phyloP scores from a whole-genome alignment of 192 early-diverging fungal species.

The Backusella sp. region DNA sequence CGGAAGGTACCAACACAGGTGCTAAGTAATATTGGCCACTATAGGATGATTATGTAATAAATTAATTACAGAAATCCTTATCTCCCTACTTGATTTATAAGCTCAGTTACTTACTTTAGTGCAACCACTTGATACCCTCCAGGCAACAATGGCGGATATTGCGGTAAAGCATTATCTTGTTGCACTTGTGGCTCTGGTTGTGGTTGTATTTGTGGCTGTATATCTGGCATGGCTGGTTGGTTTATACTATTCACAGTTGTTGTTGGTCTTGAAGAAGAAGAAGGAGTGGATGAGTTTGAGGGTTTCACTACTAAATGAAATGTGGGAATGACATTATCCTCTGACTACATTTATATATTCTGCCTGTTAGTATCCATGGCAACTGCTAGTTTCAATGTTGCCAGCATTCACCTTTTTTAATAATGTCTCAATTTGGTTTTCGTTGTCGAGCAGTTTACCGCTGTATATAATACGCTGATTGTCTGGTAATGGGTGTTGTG shows the following conservation, averaged over 20 bases:
- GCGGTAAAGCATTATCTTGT: background rate
- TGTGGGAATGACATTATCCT: slow-evolving; percentile 18
- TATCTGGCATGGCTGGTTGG: background rate
- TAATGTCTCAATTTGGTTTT: slow-evolving; percentile 13
- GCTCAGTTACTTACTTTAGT: slow-evolving; percentile 17
- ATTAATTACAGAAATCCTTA: background rate
- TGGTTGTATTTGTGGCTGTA: background rate
- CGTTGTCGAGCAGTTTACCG: slow-evolving; percentile 33
- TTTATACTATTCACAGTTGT: background rate
- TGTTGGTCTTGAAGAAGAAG: background rate
- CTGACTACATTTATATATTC: slow-evolving; percentile 5
- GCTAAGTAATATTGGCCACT: slow-evolving; percentile 34
- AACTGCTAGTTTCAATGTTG: background rate
- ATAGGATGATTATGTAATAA: background rate
- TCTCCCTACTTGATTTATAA: background rate
- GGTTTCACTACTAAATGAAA: slow-evolving; percentile 44
- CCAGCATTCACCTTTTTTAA: slow-evolving; percentile 20
- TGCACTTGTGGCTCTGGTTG: background rate
- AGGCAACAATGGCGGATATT: slow-evolving; percentile 9
- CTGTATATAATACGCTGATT: slow-evolving; percentile 36
- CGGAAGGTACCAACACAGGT: slow-evolving; percentile 28
- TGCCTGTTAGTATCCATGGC: background rate
- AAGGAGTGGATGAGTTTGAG: background rate
- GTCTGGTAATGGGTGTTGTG: slow-evolving; percentile 22
- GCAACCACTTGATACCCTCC: slow-evolving; percentile 30